Evolutionary conservation across 2,329 filamentous ascomycete genomes (phyloP).

Genomic region (Piedraia hortae): DNA sequence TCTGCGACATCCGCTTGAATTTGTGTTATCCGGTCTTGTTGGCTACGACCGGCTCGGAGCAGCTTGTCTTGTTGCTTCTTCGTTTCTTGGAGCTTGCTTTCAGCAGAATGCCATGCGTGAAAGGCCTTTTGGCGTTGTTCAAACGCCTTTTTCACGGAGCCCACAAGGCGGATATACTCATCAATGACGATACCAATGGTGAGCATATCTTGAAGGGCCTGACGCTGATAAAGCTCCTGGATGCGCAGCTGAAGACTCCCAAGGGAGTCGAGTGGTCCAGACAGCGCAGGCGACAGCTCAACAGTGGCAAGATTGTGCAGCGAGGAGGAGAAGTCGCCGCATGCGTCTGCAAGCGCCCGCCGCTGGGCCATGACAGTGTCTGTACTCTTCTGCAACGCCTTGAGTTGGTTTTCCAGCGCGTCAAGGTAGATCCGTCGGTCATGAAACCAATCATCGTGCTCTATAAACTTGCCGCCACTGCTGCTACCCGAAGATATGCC

Average conservation of each 20-base stretch:
- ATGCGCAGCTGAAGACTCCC: conserved; percentile 88
- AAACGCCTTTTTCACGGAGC: conserved; percentile 83
- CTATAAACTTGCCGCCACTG: conserved; percentile 52
- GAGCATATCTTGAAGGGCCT: conserved; percentile 87
- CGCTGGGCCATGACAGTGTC: conserved; percentile 78
- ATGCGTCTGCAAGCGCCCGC: conserved; percentile 79
- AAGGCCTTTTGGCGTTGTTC: conserved; percentile 82
- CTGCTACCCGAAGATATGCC: conserved; percentile 22
- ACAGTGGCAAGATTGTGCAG: conserved; percentile 81
- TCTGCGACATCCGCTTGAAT: conserved; percentile 83
- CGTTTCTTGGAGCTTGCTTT: conserved; percentile 72
- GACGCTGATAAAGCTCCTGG: conserved; percentile 78
- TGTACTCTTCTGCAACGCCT: conserved; percentile 72
- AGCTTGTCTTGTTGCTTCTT: conserved; percentile 78
- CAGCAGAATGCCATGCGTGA: conserved; percentile 76
- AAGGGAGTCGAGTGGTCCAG: conserved; percentile 66
- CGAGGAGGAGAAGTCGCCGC: conserved; percentile 75
- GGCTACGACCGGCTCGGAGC: conserved; percentile 77
- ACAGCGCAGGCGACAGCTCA: conserved; percentile 69
- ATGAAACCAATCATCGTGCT: conserved; percentile 99
- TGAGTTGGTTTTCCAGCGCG: conserved; percentile 64
- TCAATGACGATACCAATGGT: conserved; percentile 95
- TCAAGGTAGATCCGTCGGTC: conserved; percentile 88
- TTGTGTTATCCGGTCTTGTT: conserved; percentile 85
- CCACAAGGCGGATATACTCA: conserved; percentile 89